Evolutionary conservation across 1,139 yeast species (phyloP), one percentile per base, ranked within the genome.

Genomic region (Candida pseudoviswanathii): DNA sequence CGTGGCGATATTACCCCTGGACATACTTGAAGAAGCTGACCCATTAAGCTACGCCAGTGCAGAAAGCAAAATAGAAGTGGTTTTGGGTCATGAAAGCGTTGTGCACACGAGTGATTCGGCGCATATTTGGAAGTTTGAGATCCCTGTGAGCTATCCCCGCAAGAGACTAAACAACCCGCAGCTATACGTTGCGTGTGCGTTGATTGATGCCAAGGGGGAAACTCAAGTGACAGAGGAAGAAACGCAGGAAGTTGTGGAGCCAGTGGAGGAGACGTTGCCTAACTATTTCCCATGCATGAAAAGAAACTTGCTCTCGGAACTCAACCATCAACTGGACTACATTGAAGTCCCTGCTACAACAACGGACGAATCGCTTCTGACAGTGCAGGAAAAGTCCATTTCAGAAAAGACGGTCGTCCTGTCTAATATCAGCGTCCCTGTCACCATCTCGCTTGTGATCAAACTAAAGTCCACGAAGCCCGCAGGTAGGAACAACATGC

Each of bases 391-490:
- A 24, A 36, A 34, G 2, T 11, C 34, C 6, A n/a, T 24, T n/a
- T 9, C 27, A 3, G 46, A 44, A 25, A 44, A 25, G 9, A 16
- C 44, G 6, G 10, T 27, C 2, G 24, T 27, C 2, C 45, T 16
- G 27, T 44, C 57, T 10, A 45, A 42, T 3, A 30, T 55, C 5
- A 42, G 41, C 8, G 44, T 66, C n/a, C 71, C 70, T 3, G 60
- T 68, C 3, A 54, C 59, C 3, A 58, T 64, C 1, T 63, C 69
- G 1, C 51, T 67, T 11, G 81, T 82, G 39, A 75, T 86, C 56
- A 73, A 82, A 51, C 68, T 86, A 39, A 77, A 84, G 55, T 78
- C 85, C 48, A 73, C 83, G 29, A 76, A 80, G 63, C 75, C 88
- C 1, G 83, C 81, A 1, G 84, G 85, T 4, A 72, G 82, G 46